A percentile compares a stretch with the other conserved stretches of the same genome.
Evolutionary conservation across 306 rosid species (phyloP).

Genomic region (Argentina anserina): DNA sequence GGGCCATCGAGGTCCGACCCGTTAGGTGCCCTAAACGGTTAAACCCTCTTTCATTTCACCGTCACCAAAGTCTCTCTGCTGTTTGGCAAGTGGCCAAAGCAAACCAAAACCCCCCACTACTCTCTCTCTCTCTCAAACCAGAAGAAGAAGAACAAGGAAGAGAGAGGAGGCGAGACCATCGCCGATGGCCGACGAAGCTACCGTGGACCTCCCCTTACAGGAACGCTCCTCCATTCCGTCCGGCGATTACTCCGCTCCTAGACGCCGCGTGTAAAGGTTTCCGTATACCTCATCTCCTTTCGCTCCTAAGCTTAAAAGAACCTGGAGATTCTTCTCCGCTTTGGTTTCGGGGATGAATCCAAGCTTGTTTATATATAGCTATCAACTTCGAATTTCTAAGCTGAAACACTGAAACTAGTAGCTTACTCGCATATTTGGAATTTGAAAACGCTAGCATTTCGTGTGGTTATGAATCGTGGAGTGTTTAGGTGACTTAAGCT

Average conservation of each 20-base stretch:
- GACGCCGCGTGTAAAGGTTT: constrained; percentile 81
- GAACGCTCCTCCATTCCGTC: too few species aligned
- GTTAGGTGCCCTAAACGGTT: not conserved
- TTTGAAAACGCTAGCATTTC: not conserved
- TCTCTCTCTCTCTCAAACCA: not conserved
- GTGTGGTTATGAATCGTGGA: not conserved
- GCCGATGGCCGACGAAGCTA: too few species aligned
- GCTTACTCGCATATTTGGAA: not conserved
- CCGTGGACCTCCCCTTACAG: too few species aligned
- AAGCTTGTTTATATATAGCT: not conserved
- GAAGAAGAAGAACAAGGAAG: too few species aligned
- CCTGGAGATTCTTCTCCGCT: not conserved
- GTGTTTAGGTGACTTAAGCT: too few species aligned
- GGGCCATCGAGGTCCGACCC: not conserved
- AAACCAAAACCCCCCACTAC: not conserved
- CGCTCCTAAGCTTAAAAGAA: too few species aligned
- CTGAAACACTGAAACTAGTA: not conserved
- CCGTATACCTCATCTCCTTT: not conserved
- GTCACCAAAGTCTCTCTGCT: constrained; percentile 1
- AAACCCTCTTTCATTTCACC: not conserved
- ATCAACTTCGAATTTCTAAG: not conserved
- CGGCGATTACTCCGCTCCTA: constrained; percentile 18
- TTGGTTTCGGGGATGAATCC: constrained; percentile 4
- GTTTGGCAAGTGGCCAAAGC: constrained; percentile 4
- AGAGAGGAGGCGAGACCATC: too few species aligned